These are phyloP conservation scores for Hortaea werneckii DNA, from an alignment of 2,329 filamentous ascomycete genomes.

Conservation along the genomic window DNA sequence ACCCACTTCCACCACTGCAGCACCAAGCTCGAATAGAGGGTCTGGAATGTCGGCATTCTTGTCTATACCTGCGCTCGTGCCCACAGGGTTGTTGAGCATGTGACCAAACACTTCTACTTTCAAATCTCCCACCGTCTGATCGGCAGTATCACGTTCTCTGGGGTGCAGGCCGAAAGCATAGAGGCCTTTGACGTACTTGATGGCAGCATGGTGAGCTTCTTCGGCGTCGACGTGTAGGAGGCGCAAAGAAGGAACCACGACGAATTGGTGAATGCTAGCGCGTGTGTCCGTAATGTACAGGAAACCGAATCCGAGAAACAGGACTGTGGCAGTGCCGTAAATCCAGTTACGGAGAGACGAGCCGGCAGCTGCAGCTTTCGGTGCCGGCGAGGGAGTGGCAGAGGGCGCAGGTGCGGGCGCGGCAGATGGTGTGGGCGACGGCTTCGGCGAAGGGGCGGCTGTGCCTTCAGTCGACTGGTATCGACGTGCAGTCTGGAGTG, in stretches of 20 bases:
- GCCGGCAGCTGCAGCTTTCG: not conserved
- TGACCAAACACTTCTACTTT: slow-evolving; percentile 64
- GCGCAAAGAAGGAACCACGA: slow-evolving; percentile 52
- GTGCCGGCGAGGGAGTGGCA: not conserved
- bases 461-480: not conserved
- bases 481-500: not conserved
- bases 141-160: slow-evolving; percentile 61
- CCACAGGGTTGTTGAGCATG: slow-evolving; percentile 72
- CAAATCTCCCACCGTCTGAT: slow-evolving; percentile 42
- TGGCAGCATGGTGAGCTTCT: slow-evolving; percentile 80
- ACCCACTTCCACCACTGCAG: slow-evolving; percentile 82
- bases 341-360: slow-evolving; percentile 1
- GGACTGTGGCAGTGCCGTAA: slow-evolving; percentile 18
- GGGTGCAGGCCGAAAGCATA: slow-evolving; percentile 69
- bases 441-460: not conserved
- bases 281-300: slow-evolving; percentile 46
- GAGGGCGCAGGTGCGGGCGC: no score
- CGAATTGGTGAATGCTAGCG: slow-evolving; percentile 43
- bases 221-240: slow-evolving; percentile 65
- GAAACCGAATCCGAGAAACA: slow-evolving; percentile 38
- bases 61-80: slow-evolving; percentile 90
- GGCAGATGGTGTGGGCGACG: no score
- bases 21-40: slow-evolving; percentile 71
- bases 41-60: slow-evolving; percentile 88
- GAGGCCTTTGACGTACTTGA: slow-evolving; percentile 58